These are phyloP conservation scores for Platanthera zijinensis DNA, from an alignment of 106 monocot species.

Conservation along the genomic window DNA sequence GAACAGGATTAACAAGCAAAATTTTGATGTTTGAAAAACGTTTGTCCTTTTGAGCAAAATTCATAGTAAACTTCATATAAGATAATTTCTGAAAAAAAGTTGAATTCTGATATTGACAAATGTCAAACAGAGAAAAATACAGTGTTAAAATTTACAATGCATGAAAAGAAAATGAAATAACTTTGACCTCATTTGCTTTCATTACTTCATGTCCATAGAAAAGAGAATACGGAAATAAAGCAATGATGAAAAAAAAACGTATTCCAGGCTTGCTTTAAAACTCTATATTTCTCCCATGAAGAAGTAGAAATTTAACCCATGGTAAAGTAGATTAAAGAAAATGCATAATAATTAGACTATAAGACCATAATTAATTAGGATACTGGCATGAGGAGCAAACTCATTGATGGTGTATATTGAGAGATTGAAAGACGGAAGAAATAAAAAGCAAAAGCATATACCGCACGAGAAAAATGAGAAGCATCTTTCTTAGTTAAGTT, in stretches of 20 bases:
- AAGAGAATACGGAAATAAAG: background rate
- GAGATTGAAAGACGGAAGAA: background rate
- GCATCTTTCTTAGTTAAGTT: slow-evolving; percentile 91
- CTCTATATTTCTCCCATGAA: too few relatives aligned
- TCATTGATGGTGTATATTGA: background rate
- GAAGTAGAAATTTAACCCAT: background rate
- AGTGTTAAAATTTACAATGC: background rate
- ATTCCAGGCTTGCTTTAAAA: too few relatives aligned
- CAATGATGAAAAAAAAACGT: too few relatives aligned
- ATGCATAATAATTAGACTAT: background rate
- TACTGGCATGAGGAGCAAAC: background rate
- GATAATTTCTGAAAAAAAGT: background rate
- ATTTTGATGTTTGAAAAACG: background rate
- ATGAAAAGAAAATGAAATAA: background rate
- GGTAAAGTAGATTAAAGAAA: background rate
- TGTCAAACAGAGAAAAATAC: background rate
- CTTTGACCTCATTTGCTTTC: background rate
- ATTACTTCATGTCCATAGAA: background rate
- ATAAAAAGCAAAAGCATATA: slow-evolving; percentile 19
- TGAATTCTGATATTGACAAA: background rate
- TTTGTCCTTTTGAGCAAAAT: background rate
- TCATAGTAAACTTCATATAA: background rate
- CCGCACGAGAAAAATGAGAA: slow-evolving; percentile 79
- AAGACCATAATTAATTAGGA: background rate
- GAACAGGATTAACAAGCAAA: slow-evolving; percentile 1